Evolutionary conservation across 495 filamentous ascomycete species (phyloP), one percentile per base, ranked within the genome.

Genomic region (Emericellopsis terricola): DNA sequence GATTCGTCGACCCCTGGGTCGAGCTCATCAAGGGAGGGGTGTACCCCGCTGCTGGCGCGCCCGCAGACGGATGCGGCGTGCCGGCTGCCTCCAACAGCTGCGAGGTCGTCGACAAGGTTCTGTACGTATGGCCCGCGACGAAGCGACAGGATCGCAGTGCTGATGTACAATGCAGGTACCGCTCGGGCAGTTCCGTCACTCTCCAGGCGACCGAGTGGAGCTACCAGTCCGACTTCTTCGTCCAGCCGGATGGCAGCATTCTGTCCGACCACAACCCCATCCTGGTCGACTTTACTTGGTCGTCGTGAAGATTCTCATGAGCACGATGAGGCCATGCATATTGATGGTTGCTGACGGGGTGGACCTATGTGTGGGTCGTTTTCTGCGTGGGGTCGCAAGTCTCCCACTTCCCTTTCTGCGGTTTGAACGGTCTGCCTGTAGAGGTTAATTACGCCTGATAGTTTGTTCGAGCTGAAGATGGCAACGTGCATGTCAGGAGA

Each of bases 251-350:
- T 43, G 67, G 68, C 2, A 50, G 47, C 20, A 50, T 75, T 7
- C 54, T 79, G 17, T 68, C 65, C 4, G 72, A 77, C 42, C 71
- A 78, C 34, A 73, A 76, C 40, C 69, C 72, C 0, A 49, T 76
- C 20, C 46, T 56, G 3, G 62, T 64, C 0, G 62, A 64, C 35
- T 68, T 75, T 37, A 53, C 55, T 28, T 76, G 67, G 65, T 39
- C 52, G 11, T 11, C 6, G 6, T 26, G 11, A 26, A 26, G 23
- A n/a, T n/a, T n/a, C n/a, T n/a, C n/a, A n/a, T n/a, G n/a, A n/a
- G n/a, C n/a, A n/a, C n/a, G n/a, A n/a, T n/a, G n/a, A n/a, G n/a
- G n/a, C n/a, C n/a, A n/a, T n/a, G n/a, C n/a, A n/a, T n/a, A n/a
- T n/a, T n/a, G n/a, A n/a, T n/a, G n/a, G n/a, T n/a, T n/a, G n/a